Base-by-base conservation (phyloP, 768 basidiomycete genomes). In the Multifurca ochricompacta region DNA sequence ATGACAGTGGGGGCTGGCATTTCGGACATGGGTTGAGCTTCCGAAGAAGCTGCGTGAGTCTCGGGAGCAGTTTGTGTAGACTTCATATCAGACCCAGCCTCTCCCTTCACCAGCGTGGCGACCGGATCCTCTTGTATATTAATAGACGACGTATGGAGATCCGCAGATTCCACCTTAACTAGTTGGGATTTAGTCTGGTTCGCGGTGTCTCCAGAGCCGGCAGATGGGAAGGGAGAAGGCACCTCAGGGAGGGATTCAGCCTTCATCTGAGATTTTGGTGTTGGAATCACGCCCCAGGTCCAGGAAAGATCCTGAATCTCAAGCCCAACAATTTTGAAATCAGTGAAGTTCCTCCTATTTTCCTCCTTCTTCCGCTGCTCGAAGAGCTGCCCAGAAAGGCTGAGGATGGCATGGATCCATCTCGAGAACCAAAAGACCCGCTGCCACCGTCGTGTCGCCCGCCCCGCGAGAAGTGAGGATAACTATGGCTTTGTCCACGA, bases 271-370 rank as follows among this genome's bases (percentile, higher is more conserved):
- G 63, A 48, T 50, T 61, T 53, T 18, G 62, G 54, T 35, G 64
- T 57, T 30, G 79, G 80, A 48, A 81, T 64, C 47, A 73, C 62
- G 56, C 92, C 91, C 95, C 95, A 97, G 46, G 74, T 78, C 95
- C 95, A 97, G 61, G 72, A 74, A 54, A 96, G 73, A 61, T 86
- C 83, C 63, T 76, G 81, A 61, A 96, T 86, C 67, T 89, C 83
- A 62, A 97, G 76, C 25, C 88, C 93, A 65, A 94, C 76, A 67
- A 99, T 92, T 73, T 95, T 91, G 80, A 99, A 99, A 73, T 98
- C 95, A 34, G 93, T 97, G 62, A 99, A 82, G 28, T 94, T 96
- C 64, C 91, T 82, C 65, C 85, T 81, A 67, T 87, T 86, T 69
- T 91, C 89, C 66, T 90, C 87, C 70, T 85, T 87, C 78, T 89